phyloP scores from a whole-genome alignment of 805 yeast species.

The Blastobotrys muscicola region DNA sequence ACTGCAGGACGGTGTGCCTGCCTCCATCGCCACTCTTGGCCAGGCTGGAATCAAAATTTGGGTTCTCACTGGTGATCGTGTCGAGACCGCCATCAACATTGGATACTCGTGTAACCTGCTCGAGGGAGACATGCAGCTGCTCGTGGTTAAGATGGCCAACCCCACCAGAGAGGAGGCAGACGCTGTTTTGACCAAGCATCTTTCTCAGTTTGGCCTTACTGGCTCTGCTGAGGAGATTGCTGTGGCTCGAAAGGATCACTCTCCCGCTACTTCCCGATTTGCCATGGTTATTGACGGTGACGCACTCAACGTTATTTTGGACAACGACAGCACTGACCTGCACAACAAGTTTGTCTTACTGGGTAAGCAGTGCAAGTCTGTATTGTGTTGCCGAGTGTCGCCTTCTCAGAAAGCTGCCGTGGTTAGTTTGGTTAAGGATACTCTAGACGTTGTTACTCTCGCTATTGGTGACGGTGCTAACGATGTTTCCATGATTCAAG shows the following conservation, averaged over 20 bases:
- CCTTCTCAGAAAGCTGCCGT: constrained; percentile 78
- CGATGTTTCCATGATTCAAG: constrained; percentile 82
- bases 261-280: constrained; percentile 46
- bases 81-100: constrained; percentile 77
- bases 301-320: constrained; percentile 40
- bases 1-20: constrained; percentile 71
- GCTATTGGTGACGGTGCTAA: constrained; percentile 85
- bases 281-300: constrained; percentile 68
- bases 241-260: constrained; percentile 50
- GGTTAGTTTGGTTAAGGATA: constrained; percentile 54
- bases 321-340: constrained; percentile 21
- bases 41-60: constrained; percentile 72
- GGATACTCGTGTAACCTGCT: constrained; percentile 71
- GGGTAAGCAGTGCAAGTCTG: constrained; percentile 68
- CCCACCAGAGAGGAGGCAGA: constrained; percentile 21
- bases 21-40: constrained; percentile 53
- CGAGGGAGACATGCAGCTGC: constrained; percentile 56
- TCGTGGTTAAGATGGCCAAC: constrained; percentile 40
- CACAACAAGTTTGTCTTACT: constrained; percentile 51
- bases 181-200: constrained; percentile 33
- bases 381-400: constrained; percentile 76
- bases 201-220: constrained; percentile 39
- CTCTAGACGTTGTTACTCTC: constrained; percentile 62
- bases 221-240: constrained; percentile 37
- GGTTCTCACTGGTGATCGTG: constrained; percentile 77